Evolutionary conservation across 2,329 filamentous ascomycete genomes (phyloP).

Genomic region (Stachybotrys echinatus): DNA sequence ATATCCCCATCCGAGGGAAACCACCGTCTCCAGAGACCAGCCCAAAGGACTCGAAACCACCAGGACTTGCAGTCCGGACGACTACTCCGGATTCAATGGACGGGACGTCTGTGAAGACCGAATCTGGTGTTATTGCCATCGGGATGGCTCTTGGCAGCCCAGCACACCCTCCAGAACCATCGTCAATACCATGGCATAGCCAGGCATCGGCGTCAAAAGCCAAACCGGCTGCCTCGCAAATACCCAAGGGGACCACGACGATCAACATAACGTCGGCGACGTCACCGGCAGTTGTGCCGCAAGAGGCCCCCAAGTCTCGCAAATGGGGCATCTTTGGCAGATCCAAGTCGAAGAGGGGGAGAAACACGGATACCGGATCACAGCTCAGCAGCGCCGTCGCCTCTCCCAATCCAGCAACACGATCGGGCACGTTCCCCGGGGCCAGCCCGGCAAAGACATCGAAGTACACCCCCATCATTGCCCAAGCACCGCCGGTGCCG

Average conservation of each 20-base stretch:
- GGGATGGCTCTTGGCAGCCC: conserved; percentile 74
- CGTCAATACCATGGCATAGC: background rate
- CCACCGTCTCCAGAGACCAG: conserved; percentile 38
- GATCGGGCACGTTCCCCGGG: conserved; percentile 6
- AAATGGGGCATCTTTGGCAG: conserved; percentile 56
- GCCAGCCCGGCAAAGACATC: conserved; percentile 8
- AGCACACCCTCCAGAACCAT: conserved; percentile 28
- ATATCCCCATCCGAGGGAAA: conserved; percentile 34
- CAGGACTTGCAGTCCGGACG: conserved; percentile 24
- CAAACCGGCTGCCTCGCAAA: conserved; percentile 11
- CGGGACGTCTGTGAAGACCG: conserved; percentile 15
- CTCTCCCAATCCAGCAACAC: background rate
- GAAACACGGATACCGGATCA: conserved; percentile 9
- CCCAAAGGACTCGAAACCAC: conserved; percentile 23
- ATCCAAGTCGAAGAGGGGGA: conserved; percentile 28
- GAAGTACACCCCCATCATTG: conserved; percentile 38
- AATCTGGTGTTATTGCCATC: conserved; percentile 42
- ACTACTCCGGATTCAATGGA: conserved; percentile 37
- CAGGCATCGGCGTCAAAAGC: background rate
- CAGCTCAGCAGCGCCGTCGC: conserved; percentile 9
- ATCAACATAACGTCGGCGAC: background rate
- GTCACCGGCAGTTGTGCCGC: background rate
- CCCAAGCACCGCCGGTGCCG: conserved; percentile 12
- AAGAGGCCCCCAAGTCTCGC: conserved; percentile 40
- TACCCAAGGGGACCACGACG: conserved; percentile 17